Percentiles rank a stretch among this genome's conserved stretches.
phyloP scores from a whole-genome alignment of 345 rosid species.

The Ceriops zippeliana region DNA sequence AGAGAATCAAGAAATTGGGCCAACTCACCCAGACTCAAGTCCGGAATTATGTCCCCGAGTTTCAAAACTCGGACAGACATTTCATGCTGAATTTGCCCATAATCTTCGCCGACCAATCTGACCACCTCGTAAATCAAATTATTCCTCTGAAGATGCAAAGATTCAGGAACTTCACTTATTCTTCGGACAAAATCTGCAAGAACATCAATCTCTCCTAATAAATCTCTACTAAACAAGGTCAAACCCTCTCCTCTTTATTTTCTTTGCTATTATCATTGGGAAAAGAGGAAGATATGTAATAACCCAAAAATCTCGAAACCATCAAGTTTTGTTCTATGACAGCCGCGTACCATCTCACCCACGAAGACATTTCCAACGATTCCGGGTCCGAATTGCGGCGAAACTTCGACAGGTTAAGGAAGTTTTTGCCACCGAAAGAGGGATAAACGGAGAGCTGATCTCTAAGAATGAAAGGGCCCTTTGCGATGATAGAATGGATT shows the following conservation, averaged over 20 bases:
- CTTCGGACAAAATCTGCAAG: constrained; percentile 33
- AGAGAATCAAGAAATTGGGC: constrained; percentile 25
- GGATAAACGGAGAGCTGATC: constrained; percentile 45
- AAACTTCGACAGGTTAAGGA: constrained; percentile 42
- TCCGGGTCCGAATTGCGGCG: constrained; percentile 33
- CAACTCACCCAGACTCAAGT: constrained; percentile 35
- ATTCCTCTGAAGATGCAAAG: constrained; percentile 42
- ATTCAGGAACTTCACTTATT: constrained; percentile 35
- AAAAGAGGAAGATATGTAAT: constrained; percentile 19
- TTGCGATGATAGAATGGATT: constrained; percentile 36
- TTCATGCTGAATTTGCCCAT: constrained; percentile 40
- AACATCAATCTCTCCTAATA: constrained; percentile 33
- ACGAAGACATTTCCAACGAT: constrained; percentile 35
- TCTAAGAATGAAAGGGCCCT: constrained; percentile 38
- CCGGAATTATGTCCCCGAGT: constrained; percentile 26
- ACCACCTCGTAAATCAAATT: constrained; percentile 46
- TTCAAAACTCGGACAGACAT: constrained; percentile 37
- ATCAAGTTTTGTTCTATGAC: constrained; percentile 40
- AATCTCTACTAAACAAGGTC: constrained; percentile 22
- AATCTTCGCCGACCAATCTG: constrained; percentile 45
- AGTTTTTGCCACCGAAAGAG: constrained; percentile 40
- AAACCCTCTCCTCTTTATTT: constrained; percentile 14
- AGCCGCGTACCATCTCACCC: constrained; percentile 67
- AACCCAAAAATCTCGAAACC: constrained; percentile 41
- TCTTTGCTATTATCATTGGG: neutral